phyloP scores from a whole-genome alignment of 2,329 filamentous ascomycete genomes.

The Monosporascus sp. region DNA sequence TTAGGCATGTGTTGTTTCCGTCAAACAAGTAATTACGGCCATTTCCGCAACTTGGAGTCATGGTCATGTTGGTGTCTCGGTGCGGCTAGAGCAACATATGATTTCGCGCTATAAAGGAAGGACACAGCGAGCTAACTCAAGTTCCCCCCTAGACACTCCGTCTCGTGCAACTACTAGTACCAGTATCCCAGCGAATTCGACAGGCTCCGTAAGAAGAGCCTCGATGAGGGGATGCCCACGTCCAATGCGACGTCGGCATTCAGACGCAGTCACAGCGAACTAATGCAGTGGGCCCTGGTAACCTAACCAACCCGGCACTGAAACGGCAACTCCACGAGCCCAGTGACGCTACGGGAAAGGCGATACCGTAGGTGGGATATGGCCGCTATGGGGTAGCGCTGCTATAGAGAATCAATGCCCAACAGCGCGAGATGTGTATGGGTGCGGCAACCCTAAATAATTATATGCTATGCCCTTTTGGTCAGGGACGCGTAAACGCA shows the following conservation, averaged over 20 bases:
- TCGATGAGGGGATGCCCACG: neutral
- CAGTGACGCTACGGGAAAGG: neutral
- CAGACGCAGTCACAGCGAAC: neutral
- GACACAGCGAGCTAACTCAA: no score
- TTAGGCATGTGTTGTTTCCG: no score
- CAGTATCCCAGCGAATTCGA: neutral
- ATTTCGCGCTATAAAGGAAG: no score
- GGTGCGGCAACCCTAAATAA: neutral
- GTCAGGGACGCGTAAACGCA: neutral
- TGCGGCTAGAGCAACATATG: no score
- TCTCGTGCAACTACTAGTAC: neutral
- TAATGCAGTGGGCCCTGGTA: neutral
- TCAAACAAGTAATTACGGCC: neutral
- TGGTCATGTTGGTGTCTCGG: no score
- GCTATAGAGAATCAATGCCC: no score
- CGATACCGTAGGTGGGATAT: neutral
- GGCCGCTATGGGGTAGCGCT: neutral
- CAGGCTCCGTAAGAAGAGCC: neutral
- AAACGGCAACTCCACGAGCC: neutral
- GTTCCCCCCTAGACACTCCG: neutral
- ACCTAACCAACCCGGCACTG: neutral
- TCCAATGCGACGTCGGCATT: neutral
- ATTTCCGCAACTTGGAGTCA: neutral
- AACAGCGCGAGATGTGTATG: neutral
- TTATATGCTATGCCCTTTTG: neutral